Conservation (phyloP, 169 alveolate genomes). For the Cystoisospora suis region DNA sequence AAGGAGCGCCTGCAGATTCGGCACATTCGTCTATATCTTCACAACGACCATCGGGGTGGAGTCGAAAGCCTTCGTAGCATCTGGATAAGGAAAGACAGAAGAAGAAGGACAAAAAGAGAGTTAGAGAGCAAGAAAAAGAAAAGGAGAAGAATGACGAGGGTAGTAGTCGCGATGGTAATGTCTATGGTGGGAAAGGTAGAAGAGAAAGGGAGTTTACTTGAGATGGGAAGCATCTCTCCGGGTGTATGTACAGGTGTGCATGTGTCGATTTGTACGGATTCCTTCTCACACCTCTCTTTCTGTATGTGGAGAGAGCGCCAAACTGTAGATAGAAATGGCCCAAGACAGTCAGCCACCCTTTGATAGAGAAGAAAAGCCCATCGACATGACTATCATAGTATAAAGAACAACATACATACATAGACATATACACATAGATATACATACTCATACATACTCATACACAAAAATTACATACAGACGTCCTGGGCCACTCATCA, state of each 20-base stretch:
- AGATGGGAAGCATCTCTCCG: not conserved
- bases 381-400: too few species aligned
- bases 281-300: too few species aligned
- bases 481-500: not conserved
- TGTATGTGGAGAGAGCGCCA: too few species aligned
- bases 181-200: not conserved
- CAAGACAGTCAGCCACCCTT: too few species aligned
- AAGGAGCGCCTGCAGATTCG: constrained; percentile 7
- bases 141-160: too few species aligned
- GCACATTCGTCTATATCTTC: constrained; percentile 34
- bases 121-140: too few species aligned
- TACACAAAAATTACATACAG: too few species aligned
- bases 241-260: not conserved
- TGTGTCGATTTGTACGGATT: not conserved
- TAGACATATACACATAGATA: not conserved
- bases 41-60: constrained; percentile 36
- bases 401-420: too few species aligned
- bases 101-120: not conserved
- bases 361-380: too few species aligned
- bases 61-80: constrained; percentile 31
- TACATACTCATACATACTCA: not conserved
- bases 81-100: not conserved
- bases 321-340: too few species aligned
- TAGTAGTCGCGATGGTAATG: too few species aligned
- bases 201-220: not conserved